A percentile compares a stretch with the other conserved stretches of the same genome.
Conservation (phyloP, 345 rosid species). For the Melastoma malabathricum region DNA sequence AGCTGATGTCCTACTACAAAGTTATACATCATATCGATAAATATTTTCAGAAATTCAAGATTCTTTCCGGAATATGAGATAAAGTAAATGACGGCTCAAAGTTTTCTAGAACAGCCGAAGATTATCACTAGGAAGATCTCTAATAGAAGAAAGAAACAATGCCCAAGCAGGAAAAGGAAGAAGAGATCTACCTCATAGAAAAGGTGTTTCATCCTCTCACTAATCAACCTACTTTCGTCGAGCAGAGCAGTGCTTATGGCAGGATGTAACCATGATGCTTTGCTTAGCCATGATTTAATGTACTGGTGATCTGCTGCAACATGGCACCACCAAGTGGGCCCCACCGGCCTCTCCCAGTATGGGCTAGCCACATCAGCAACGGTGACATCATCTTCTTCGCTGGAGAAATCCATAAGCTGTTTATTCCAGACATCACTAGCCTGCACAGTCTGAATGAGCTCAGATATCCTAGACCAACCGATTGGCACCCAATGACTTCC, state of each 20-base stretch:
- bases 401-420: constrained; percentile 11
- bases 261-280: constrained; percentile 49
- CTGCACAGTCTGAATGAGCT: constrained; percentile 36
- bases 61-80: no score
- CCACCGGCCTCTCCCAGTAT: constrained; percentile 40
- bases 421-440: constrained; percentile 24
- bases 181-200: constrained; percentile 35
- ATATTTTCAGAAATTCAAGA: no score
- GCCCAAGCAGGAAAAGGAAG: background rate
- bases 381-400: constrained; percentile 26
- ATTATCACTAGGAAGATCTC: no score
- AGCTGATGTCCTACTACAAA: no score
- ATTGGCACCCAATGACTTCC: constrained; percentile 36
- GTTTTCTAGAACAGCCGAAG: no score
- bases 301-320: constrained; percentile 33
- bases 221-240: constrained; percentile 44
- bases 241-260: constrained; percentile 36
- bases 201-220: constrained; percentile 56
- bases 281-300: constrained; percentile 30
- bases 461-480: constrained; percentile 44
- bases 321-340: constrained; percentile 70
- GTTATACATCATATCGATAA: no score
- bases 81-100: no score
- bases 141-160: constrained; percentile 1
- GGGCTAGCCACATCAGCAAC: constrained; percentile 48